Base-by-base conservation (phyloP, 805 yeast genomes). In the Candida pini region DNA sequence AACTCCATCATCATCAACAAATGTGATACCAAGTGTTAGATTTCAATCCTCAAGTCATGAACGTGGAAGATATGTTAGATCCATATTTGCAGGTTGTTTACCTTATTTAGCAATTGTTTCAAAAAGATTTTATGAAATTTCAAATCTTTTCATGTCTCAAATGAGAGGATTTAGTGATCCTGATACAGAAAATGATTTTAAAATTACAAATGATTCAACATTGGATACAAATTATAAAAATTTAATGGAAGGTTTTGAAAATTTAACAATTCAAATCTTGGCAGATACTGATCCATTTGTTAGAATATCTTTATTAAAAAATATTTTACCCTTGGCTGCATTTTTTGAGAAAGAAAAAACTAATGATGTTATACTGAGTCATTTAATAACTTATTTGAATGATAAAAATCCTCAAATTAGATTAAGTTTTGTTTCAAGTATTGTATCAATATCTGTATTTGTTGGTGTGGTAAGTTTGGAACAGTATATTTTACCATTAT, bases 271-370 rank as follows among this genome's bases (percentile, higher is more conserved):
- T 15, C 61, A 70, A 1, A 55, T 90, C 5, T 61, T 92, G 30
- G 84, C 94, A 0, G 96, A 88, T 51, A 61, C 67, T 5, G 76
- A 72, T 36, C 57, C 81, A 0, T 63, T 66, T 32, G 95, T 89
- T 0, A 76, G 82, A 39, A 71, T 84, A 25, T 70, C 92, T 0
- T 58, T 92, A 7, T 63, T 92, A 30, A 62, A 69, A 28, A 76
- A 84, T 40, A 80, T 89, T n/a, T 63, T 82, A 6, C 84, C 88
- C 0, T 56, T 92, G 4, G 86, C 96, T 47, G 67, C 78, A 8
- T 83, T 82, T 39, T 79, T 92, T 52, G 96, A 96, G 0, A 77
- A 81, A 36, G 95, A 86, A 35, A 84, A 78, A 45, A 82, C 96
- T 0, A 89, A 85, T 51, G 97, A 92, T 53, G 66, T 92, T 26